phyloP scores from a whole-genome alignment of 1,284 basidiomycete species.

The Schizopora paradoxa region DNA sequence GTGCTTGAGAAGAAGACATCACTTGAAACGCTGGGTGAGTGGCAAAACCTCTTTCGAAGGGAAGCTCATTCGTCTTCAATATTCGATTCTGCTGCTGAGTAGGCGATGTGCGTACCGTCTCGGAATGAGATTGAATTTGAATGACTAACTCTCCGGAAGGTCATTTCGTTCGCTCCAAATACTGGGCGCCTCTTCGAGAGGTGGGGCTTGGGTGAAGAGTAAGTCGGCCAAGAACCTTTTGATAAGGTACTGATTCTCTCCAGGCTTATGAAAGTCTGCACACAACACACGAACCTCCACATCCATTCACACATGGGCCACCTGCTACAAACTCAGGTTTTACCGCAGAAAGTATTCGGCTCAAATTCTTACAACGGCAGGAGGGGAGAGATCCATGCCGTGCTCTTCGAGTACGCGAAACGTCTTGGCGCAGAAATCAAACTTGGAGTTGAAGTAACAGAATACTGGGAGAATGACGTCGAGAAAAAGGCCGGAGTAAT shows the following conservation, averaged over 20 bases:
- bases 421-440: slow-evolving; percentile 25
- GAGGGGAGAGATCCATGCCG: slow-evolving; percentile 24
- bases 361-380: slow-evolving; percentile 25
- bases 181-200: slow-evolving; percentile 21
- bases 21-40: slow-evolving; percentile 16
- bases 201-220: slow-evolving; percentile 26
- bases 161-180: slow-evolving; percentile 20
- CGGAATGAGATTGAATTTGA: too few species aligned
- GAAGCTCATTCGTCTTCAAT: neutral
- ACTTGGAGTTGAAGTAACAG: slow-evolving; percentile 24
- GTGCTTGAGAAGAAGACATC: slow-evolving; percentile 24
- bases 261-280: slow-evolving; percentile 24
- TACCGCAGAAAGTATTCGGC: slow-evolving; percentile 20
- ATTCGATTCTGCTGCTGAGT: neutral
- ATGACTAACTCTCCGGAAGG: slow-evolving; percentile 3
- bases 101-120: slow-evolving; percentile 8
- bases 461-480: slow-evolving; percentile 25
- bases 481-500: slow-evolving; percentile 22
- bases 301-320: slow-evolving; percentile 23
- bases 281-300: slow-evolving; percentile 19
- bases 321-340: slow-evolving; percentile 22
- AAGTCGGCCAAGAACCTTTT: neutral
- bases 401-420: slow-evolving; percentile 23
- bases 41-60: neutral
- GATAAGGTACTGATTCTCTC: neutral